Conservation (phyloP, 1,284 basidiomycete genomes). For the Ceratobasidium theobromae region DNA sequence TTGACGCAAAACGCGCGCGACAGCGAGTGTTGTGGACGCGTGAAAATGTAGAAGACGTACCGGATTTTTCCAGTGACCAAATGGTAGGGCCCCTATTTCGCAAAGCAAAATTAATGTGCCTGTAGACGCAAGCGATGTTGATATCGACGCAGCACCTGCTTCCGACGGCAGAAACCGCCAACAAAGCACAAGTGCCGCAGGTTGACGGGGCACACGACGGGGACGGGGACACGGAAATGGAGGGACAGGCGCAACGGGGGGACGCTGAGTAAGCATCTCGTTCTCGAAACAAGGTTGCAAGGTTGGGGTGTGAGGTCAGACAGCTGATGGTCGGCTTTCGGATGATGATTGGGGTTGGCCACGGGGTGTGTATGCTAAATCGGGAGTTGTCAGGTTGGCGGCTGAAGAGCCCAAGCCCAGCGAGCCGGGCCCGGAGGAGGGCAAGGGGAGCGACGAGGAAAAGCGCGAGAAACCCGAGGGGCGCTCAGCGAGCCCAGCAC, state of each 20-base stretch:
- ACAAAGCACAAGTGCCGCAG: conserved; percentile 17
- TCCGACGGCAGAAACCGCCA: conserved; percentile 37
- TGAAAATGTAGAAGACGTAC: conserved; percentile 71
- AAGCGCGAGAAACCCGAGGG: not conserved
- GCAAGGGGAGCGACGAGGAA: not conserved
- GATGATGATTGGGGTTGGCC: not conserved
- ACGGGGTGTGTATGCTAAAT: conserved; percentile 24
- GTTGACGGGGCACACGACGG: conserved; percentile 27
- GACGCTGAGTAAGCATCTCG: conserved; percentile 19
- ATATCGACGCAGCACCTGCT: conserved; percentile 83
- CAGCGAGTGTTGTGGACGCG: conserved; percentile 52
- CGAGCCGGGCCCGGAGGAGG: not conserved
- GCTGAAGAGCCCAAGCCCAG: conserved; percentile 4
- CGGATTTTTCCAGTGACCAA: conserved; percentile 63
- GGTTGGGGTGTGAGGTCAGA: not conserved
- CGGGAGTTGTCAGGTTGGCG: conserved; percentile 19
- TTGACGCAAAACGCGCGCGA: conserved; percentile 70
- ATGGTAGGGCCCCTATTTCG: conserved; percentile 52
- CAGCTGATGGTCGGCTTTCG: not conserved
- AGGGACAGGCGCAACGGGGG: not conserved
- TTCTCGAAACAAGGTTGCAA: not conserved
- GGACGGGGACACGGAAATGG: conserved; percentile 29
- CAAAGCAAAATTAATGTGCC: too few species aligned
- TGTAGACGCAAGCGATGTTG: conserved; percentile 82
- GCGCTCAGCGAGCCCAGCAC: conserved; percentile 24